phyloP scores from a whole-genome alignment of 768 basidiomycete species.

The Heimioporus sp. region DNA sequence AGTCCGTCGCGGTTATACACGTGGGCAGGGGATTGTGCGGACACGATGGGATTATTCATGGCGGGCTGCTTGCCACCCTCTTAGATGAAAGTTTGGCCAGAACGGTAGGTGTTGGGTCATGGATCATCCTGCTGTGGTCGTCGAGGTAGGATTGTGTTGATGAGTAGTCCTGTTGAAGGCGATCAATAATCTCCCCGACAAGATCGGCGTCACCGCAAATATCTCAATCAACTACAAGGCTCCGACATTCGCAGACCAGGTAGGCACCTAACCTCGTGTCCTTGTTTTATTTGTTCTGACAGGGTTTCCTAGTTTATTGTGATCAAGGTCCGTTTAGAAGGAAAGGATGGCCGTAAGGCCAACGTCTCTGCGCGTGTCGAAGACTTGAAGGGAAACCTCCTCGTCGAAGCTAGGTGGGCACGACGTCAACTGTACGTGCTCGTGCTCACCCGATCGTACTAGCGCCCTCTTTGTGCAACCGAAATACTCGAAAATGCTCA shows the following conservation, averaged over 20 bases:
- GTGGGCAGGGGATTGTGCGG: constrained; percentile 87
- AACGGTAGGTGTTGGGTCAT: constrained; percentile 49
- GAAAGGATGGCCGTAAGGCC: constrained; percentile 77
- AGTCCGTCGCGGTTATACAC: constrained; percentile 71
- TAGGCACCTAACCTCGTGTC: constrained; percentile 18
- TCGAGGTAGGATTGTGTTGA: too few relatives aligned
- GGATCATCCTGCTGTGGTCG: too few relatives aligned
- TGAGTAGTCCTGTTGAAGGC: constrained; percentile 48
- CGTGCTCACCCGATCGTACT: not conserved
- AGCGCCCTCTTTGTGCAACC: constrained; percentile 89
- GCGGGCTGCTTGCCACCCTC: constrained; percentile 86
- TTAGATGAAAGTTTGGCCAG: constrained; percentile 84
- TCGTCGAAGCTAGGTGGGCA: constrained; percentile 83
- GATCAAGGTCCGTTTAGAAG: constrained; percentile 64
- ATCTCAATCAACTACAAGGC: constrained; percentile 80
- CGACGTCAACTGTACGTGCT: not conserved
- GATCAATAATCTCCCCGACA: constrained; percentile 78
- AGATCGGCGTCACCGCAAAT: constrained; percentile 91
- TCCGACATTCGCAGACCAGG: constrained; percentile 89
- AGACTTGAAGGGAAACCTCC: constrained; percentile 73
- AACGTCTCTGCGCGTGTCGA: constrained; percentile 71
- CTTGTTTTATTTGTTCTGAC: not conserved
- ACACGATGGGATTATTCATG: constrained; percentile 93
- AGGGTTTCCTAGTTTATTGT: constrained; percentile 66
- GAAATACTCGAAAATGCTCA: constrained; percentile 77